Evolutionary conservation across 148 eudicot genomes (phyloP), one percentile per base, ranked within the genome.

Genomic region (Pharnaceum exiguum): DNA sequence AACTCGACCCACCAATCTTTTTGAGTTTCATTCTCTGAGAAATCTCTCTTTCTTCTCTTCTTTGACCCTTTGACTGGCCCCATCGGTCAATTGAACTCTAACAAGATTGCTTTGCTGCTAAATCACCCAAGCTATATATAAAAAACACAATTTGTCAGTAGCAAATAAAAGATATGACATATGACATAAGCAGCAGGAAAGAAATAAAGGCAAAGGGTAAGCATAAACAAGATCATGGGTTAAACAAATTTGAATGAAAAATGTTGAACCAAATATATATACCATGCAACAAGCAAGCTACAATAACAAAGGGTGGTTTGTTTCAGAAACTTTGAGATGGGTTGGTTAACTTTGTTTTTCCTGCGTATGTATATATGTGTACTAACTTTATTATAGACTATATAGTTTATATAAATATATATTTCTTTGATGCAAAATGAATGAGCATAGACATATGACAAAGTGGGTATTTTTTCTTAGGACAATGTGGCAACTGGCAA

Each of bases 1-100:
- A 85, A 72, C 26, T 55, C 78, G 25, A 75, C 71, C 85, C 82
- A 89, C 87, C 89, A 89, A 71, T 89, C 83, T 65, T 16, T 58
- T 74, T 76, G 61, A n/a, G 67, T 79, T 36, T 85, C 86, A 60
- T 68, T 53, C 69, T 78, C 80, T n/a, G 78, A 58, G 63, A 76
- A 75, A 74, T 77, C 82, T 29, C 63, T 58, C 79, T 78, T 84
- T 60, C 78, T 80, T 48, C 56, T 85, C 85, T 76, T 88, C 60
- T 73, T 89, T 48, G 79, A 59, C 71, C 84, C 82, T 82, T 76
- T 82, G 21, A 77, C 51, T 62, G 81, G 94, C 53, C 77, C 94
- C 96, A 89, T 89, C 75, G 19, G 51, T 76, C 81, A 71, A 81
- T 77, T 77, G 71, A 77, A 75, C 51, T 22, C 61, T 65, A 64